Evolutionary conservation across 2,329 filamentous ascomycete species (phyloP), one percentile per base, ranked within the genome.

Genomic region (Drechslera avenae): DNA sequence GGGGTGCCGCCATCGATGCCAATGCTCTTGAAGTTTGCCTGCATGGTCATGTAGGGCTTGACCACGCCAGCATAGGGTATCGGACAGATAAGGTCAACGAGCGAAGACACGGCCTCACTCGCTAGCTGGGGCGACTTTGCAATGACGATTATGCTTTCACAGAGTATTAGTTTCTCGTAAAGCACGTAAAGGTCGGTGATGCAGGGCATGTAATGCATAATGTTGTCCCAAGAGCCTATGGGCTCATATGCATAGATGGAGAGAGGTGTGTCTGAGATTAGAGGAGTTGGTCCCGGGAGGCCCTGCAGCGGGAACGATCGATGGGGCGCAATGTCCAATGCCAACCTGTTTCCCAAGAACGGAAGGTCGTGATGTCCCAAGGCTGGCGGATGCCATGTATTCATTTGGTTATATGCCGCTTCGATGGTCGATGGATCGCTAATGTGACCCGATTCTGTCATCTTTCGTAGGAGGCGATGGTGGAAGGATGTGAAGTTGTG

Each of bases 31-130:
- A 75, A 75, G 21, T 75, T 73, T 9, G 73, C 72, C 57, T 76
- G 74, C 74, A 76, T 76, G 30, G 73, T 76, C 62, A 75, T 67
- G 54, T 76, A 76, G 9, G 74, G 73, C 46, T 72, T 72, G 23
- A 71, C 59, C 2, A 71, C 64, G 10, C 74, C 74, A 31, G 73
- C 73, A 41, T 73, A 76, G 2, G 74, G 74, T 9, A 76, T 63
- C 9, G 74, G 74, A 18, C 68, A 67, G 39, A 76, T 66, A 12
- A 76, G 62, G 44, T 76, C 74, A 10, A 74, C 55, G 21, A 76
- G 59, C 13, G 69, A 72, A 30, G 73, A 75, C 8, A 76, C 67
- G 23, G 71, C 67, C 52, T 76, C 73, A 49, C 71, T 75, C 36
- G 72, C 73, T 3, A 74, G 50, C 42, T 75, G 74, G 3, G 74